Conservation (phyloP, 257 asterid species). For the Nicotiana tomentosiformis region DNA sequence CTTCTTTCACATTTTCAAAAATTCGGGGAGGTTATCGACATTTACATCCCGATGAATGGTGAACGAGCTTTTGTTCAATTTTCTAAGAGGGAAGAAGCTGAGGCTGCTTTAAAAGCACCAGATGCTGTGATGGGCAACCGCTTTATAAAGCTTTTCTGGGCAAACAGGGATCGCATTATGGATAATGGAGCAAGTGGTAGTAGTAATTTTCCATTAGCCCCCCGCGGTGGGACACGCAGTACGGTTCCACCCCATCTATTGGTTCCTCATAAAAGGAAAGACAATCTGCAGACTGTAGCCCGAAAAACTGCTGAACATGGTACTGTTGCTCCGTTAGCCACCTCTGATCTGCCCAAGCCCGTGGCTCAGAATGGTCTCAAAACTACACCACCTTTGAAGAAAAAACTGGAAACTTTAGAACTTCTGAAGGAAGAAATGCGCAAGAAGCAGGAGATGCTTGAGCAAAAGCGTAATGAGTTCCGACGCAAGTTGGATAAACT, state of each 20-base stretch:
- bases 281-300: conserved; percentile 34
- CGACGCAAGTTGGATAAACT: conserved; percentile 66
- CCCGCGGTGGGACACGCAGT: conserved; percentile 22
- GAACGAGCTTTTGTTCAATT: conserved; percentile 93
- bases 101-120: conserved; percentile 80
- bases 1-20: conserved; percentile 87
- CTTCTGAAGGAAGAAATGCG: conserved; percentile 89
- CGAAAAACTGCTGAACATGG: conserved; percentile 26
- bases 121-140: conserved; percentile 99
- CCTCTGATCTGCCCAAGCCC: conserved; percentile 41
- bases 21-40: conserved; percentile 82
- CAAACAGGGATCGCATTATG: conserved; percentile 79
- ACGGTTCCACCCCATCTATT: conserved; percentile 32
- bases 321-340: conserved; percentile 26
- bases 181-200: conserved; percentile 45
- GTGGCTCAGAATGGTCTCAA: conserved; percentile 38
- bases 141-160: conserved; percentile 95
- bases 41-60: conserved; percentile 60
- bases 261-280: conserved; percentile 43
- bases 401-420: conserved; percentile 77
- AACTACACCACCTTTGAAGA: conserved; percentile 58
- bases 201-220: conserved; percentile 24
- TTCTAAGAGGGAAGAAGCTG: conserved; percentile 88
- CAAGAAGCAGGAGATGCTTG: conserved; percentile 97
- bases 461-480: conserved; percentile 81